Base-by-base conservation (phyloP, 163 green algal species). In the Picocystis sp. region DNA sequence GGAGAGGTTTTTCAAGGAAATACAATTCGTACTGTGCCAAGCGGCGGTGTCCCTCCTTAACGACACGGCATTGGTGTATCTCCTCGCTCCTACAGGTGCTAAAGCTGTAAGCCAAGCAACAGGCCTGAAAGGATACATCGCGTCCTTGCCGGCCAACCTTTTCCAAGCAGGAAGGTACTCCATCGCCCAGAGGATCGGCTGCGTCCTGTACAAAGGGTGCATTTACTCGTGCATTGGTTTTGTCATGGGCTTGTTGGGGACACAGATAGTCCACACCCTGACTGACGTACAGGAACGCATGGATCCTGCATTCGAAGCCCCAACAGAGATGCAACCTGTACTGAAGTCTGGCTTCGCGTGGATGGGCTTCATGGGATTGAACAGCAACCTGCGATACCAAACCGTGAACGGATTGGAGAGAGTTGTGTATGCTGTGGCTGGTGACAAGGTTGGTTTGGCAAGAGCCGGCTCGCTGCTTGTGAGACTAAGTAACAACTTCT, bases 321-420 rank as follows among this genome's bases (percentile, higher is more conserved):
- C 44, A 9, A 50, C 29, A 38, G 29, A 38, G 29, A 38, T 38
- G 29, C 29, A 38, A 38, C 29, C 29, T 8, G 29, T 38, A 5
- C 8, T 38, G 29, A 38, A 38, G 29, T 38, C 29, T 38, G 29
- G 29, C 5, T 38, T 38, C 8, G 29, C 29, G 5, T 38, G 29
- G 29, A 38, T 38, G 29, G 29, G 29, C 5, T 38, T 38, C 55
- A 51, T 68, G 47, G 55, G 46, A 10, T 8, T 68, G 9, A 50
- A 29, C 12, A 29, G 43, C 34, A 68, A 68, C 47, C 62, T 56
- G 24, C 38, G 61, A 12, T 68, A 68, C 34, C 55, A 68, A 17
- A 45, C 58, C 17, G 53, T 68, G 13, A 68, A 68, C 38, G 61
- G 61, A 38, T 43, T 63, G 19, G 61, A 68, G 45, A 45, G 42